Evolutionary conservation across 2,329 filamentous ascomycete species (phyloP), one percentile per base, ranked within the genome.

Genomic region (Apiospora kogelbergensis): DNA sequence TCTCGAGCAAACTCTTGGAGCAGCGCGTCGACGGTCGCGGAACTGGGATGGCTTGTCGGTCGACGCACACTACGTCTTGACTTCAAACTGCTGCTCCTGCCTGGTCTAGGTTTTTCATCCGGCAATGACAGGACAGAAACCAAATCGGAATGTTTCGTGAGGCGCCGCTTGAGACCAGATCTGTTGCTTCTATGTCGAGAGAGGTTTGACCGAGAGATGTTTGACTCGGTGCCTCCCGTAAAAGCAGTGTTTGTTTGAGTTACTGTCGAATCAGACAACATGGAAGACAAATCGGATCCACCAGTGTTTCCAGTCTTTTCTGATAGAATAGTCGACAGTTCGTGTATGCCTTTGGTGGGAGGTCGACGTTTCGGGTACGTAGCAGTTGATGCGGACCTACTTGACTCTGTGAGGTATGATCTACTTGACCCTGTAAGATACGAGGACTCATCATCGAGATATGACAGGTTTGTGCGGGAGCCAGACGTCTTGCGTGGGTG

Each of bases 111-210:
- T 44, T 80, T 80, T 68, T 89, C 82, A 70, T 90, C 85, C 0
- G 91, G 90, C 69, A 93, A 82, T 0, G 95, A 98, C 10, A 99
- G 84, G 2, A 97, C 94, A 0, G 96, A 98, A 46, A 99, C 93
- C 30, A 99, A 85, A 79, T 99, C 96, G 20, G 94, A 94, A 80
- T 98, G 95, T 70, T 93, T 97, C 4, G 95, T 97, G 46, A 97
- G 86, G 70, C 92, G 89, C 71, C 93, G 88, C 78, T 92, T 93
- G 42, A 93, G 82, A 57, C 84, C 85, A 1, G 85, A 80, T 71
- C 82, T 85, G 73, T 84, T 83, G 79, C 74, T 86, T 75, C 77
- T 84, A 80, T 77, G 82, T 69, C 79, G 82, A 71, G 82, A 86
- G 71, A 81, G 72, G 69, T 74, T 80, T 76, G 76, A n/a, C 72